phyloP scores from a whole-genome alignment of 2,329 filamentous ascomycete genomes.

The Fusarium sp. region DNA sequence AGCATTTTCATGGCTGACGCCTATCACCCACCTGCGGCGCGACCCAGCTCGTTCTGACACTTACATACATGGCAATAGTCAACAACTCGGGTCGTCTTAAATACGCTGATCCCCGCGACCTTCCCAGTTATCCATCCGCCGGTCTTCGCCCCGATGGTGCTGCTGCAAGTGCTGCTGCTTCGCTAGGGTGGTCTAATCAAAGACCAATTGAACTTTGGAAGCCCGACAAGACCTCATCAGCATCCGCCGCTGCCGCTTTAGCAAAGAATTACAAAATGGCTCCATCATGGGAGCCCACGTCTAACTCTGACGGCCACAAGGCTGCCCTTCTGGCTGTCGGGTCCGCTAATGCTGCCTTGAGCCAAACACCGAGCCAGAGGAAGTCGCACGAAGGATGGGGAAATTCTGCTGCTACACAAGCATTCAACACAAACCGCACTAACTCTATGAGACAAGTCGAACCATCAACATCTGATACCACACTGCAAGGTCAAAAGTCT shows the following conservation, averaged over 20 bases:
- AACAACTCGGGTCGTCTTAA: constrained; percentile 61
- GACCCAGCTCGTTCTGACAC: constrained; percentile 23
- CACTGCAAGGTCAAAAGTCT: constrained; percentile 68
- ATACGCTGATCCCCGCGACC: constrained; percentile 75
- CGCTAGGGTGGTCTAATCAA: constrained; percentile 75
- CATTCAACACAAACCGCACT: constrained; percentile 58
- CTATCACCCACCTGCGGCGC: constrained; percentile 20
- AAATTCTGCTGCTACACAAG: constrained; percentile 74
- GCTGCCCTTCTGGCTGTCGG: constrained; percentile 73
- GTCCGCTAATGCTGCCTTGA: constrained; percentile 49
- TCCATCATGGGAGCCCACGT: constrained; percentile 68
- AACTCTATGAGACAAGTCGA: constrained; percentile 42
- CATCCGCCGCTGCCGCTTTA: constrained; percentile 55
- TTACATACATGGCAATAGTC: constrained; percentile 38
- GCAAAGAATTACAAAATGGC: constrained; percentile 55
- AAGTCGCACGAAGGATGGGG: constrained; percentile 58
- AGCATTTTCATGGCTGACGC: constrained; percentile 14
- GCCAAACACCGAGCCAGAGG: constrained; percentile 30
- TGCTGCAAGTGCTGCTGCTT: constrained; percentile 78
- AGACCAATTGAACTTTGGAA: constrained; percentile 73
- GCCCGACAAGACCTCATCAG: constrained; percentile 64
- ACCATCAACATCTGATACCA: constrained; percentile 45
- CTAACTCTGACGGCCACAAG: constrained; percentile 73
- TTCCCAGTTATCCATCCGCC: constrained; percentile 77
- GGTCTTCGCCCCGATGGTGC: constrained; percentile 65